These are phyloP conservation scores for Candida silvicultrix DNA, from an alignment of 805 yeast genomes.

Conservation along the genomic window DNA sequence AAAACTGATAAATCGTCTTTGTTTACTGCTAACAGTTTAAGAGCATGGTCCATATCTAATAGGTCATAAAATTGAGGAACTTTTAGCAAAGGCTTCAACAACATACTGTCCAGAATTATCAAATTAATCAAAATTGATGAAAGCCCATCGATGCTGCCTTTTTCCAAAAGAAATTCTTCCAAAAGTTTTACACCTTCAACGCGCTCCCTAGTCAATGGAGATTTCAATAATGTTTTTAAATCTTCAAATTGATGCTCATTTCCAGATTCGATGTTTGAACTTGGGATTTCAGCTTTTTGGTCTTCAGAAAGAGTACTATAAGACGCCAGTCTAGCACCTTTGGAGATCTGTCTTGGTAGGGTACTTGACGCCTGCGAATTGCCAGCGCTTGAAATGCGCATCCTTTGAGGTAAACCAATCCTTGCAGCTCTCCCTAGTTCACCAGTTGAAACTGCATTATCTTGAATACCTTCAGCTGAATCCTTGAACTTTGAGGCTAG, in stretches of 20 bases:
- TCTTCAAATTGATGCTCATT: neutral
- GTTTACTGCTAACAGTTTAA: slow-evolving; percentile 28
- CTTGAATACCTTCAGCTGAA: slow-evolving; percentile 1
- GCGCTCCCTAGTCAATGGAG: slow-evolving; percentile 20
- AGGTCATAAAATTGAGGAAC: slow-evolving; percentile 21
- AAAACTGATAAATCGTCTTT: slow-evolving; percentile 17
- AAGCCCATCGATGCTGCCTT: slow-evolving; percentile 5
- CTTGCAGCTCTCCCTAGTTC: slow-evolving; percentile 19
- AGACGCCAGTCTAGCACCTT: slow-evolving; percentile 8
- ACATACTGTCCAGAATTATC: slow-evolving; percentile 21
- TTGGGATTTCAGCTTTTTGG: too few species aligned
- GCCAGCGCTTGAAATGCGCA: slow-evolving; percentile 15
- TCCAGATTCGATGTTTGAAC: neutral
- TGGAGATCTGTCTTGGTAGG: slow-evolving; percentile 12
- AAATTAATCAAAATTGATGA: slow-evolving; percentile 14
- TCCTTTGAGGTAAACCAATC: slow-evolving; percentile 18
- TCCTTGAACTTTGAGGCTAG: slow-evolving; percentile 12
- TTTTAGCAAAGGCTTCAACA: slow-evolving; percentile 24
- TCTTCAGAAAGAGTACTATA: too few species aligned
- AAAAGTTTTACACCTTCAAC: slow-evolving; percentile 16
- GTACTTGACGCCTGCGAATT: slow-evolving; percentile 3
- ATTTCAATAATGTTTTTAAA: slow-evolving; percentile 10
- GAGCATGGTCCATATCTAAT: slow-evolving; percentile 19
- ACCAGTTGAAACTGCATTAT: neutral
- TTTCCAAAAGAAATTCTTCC: slow-evolving; percentile 1